Base-by-base conservation (phyloP, 2,329 filamentous ascomycete species). In the Clathrospora elynae region DNA sequence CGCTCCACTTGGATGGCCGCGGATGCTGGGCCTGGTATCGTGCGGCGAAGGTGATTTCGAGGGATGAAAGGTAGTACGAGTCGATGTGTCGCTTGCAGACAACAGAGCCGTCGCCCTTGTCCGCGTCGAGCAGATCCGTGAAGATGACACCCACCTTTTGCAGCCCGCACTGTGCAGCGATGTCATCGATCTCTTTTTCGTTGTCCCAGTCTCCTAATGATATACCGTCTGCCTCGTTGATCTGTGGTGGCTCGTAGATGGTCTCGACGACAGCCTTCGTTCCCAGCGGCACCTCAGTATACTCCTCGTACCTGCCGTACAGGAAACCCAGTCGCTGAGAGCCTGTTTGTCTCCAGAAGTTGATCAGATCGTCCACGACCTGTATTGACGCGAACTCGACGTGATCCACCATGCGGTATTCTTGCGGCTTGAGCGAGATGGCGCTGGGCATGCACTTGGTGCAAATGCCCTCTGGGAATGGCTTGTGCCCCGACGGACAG, bases 391-490 rank as follows among this genome's bases (percentile, higher is more conserved):
- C 85, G 66, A 99, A 97, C 71, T 99, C 95, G 51, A 99, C 93
- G 68, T 99, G 93, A 62, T 99, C 93, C 3, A 99, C 91, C 88
- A 93, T 96, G 36, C 93, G 89, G 70, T 92, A 99, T 13, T 86
- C 80, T 70, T 99, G 93, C 4, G 90, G 90, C 66, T 97, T 91
- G 38, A 99, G 75, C 8, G 90, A 96, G 65, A 99, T 99, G 42
- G 93, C 92, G 53, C 92, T 96, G 6, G 93, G 93, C 66, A 99
- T 95, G 61, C 93, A 99, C 70, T 97, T 99, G 45, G 89, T 95
- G 75, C 93, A 99, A 55, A 99, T 97, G 11, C 93, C 93, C 59
- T 95, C 90, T 3, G 93, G 93, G 85, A 93, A 99, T 28, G 86
- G 83, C 12, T 90, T 86, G 71, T 99, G 93, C 2, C 93, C 93